A percentile compares a stretch with the other conserved stretches of the same genome.
These are phyloP conservation scores for Iris pallida DNA, from an alignment of 116 monocot species.

Conservation along the genomic window DNA sequence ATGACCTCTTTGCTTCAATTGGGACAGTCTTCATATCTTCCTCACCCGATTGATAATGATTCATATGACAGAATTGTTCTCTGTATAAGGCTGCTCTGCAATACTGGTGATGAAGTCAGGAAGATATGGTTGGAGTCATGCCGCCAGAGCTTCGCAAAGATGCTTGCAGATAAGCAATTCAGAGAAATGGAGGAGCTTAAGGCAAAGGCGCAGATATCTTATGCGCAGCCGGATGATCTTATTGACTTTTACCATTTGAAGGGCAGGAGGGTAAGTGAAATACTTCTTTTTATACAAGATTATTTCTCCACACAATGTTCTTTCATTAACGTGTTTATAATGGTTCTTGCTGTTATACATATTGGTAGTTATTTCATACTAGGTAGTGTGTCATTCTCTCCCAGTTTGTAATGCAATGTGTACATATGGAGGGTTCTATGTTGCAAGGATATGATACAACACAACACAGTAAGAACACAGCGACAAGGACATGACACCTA, in stretches of 20 bases:
- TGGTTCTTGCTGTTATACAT: not conserved
- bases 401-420: not conserved
- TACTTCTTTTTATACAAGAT: not conserved
- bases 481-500: too few species aligned
- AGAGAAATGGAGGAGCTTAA: conserved; percentile 64
- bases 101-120: conserved; percentile 67
- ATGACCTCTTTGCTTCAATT: conserved; percentile 73
- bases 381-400: not conserved
- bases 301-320: not conserved
- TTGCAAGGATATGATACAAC: too few species aligned
- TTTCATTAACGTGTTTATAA: not conserved
- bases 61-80: conserved; percentile 67
- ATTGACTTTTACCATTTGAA: conserved; percentile 91
- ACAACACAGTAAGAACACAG: too few species aligned
- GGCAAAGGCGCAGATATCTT: conserved; percentile 59
- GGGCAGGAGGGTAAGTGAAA: conserved; percentile 55
- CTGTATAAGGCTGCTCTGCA: conserved; percentile 73
- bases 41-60: conserved; percentile 72
- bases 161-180: conserved; percentile 81
- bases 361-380: not conserved
- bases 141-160: conserved; percentile 74
- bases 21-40: conserved; percentile 63
- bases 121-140: conserved; percentile 81
- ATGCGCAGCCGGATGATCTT: conserved; percentile 83
- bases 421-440: too few species aligned